Evolutionary conservation across 106 monocot genomes (phyloP).

Genomic region (Phalaenopsis aphrodite): DNA sequence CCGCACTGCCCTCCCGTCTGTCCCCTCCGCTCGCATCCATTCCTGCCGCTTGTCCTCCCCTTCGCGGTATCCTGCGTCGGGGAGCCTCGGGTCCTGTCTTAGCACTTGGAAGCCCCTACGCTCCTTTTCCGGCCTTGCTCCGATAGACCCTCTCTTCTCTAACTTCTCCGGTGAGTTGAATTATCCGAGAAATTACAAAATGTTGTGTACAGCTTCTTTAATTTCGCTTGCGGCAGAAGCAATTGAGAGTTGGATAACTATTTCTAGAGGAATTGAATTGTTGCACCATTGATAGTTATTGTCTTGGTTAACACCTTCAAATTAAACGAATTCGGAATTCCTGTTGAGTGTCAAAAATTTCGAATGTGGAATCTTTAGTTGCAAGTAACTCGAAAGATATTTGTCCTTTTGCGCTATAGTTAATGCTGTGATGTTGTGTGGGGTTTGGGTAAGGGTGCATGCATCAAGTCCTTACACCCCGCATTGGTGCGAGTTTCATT

Average conservation of each 20-base stretch:
- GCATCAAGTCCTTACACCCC: no score
- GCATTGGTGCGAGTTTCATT: no score
- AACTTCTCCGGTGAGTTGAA: slow-evolving; percentile 28
- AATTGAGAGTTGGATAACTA: not conserved
- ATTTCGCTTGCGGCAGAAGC: not conserved
- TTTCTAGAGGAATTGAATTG: not conserved
- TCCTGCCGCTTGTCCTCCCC: slow-evolving; percentile 15
- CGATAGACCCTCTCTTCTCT: slow-evolving; percentile 24
- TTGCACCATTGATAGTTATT: not conserved
- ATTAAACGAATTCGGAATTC: not conserved
- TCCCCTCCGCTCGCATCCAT: slow-evolving; percentile 3
- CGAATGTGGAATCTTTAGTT: no score
- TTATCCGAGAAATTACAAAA: not conserved
- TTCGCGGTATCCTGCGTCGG: slow-evolving; percentile 1
- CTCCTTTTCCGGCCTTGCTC: slow-evolving; percentile 60
- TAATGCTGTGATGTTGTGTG: not conserved
- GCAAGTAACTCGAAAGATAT: not conserved
- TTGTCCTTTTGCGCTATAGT: not conserved
- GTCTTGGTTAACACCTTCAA: not conserved
- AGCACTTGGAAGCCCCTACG: slow-evolving; percentile 13
- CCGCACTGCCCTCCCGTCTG: slow-evolving; percentile 53
- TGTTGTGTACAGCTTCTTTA: not conserved
- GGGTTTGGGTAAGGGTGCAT: no score
- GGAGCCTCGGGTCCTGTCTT: slow-evolving; percentile 6
- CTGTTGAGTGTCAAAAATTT: not conserved